Evolutionary conservation across 2,329 filamentous ascomycete species (phyloP), one percentile per base, ranked within the genome.

Genomic region (Cladophialophora psammophila): DNA sequence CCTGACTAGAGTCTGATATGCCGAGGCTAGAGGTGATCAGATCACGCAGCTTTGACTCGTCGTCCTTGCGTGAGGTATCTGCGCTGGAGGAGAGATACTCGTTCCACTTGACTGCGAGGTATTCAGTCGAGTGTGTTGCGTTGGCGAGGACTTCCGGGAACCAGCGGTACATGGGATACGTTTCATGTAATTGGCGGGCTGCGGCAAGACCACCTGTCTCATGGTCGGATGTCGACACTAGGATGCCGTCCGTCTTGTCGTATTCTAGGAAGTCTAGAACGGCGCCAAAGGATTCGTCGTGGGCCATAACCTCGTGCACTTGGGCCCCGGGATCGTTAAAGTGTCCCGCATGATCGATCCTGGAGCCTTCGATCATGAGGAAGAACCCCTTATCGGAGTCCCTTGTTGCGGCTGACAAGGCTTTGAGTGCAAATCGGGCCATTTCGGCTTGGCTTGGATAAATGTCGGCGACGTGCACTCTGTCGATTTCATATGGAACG

Each of bases 341-440:
- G 76, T 95, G 92, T 6, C 93, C 95, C 3, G 95, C 94, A 77
- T 99, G 95, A 75, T 99, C 95, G 74, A 99, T 98, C 50, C 95
- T 87, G 74, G 92, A 96, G 4, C 94, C 95, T 79, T 99, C 95
- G 68, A 99, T 96, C 94, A 99, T 97, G 73, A 99, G 84, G 80
- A 99, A 99, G 84, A 98, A 99, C 4, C 95, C 95, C 79, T 96
- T 89, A 50, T 98, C 93, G 69, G 87, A 93, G 75, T 94, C 84
- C 75, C 87, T 84, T 0, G 95, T 97, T 0, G 94, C 95, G 66
- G 89, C 88, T 69, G 91, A 90, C 31, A 99, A 86, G 1, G 92
- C 89, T 13, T 85, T 87, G 69, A 99, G 83, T 0, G 95, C 94
- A 15, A 92, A 92, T 72, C 86, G 85, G 8, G 94, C 88, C 93